These are phyloP conservation scores for Yamadazyma scolyti DNA, from an alignment of 805 yeast species.

Conservation along the genomic window DNA sequence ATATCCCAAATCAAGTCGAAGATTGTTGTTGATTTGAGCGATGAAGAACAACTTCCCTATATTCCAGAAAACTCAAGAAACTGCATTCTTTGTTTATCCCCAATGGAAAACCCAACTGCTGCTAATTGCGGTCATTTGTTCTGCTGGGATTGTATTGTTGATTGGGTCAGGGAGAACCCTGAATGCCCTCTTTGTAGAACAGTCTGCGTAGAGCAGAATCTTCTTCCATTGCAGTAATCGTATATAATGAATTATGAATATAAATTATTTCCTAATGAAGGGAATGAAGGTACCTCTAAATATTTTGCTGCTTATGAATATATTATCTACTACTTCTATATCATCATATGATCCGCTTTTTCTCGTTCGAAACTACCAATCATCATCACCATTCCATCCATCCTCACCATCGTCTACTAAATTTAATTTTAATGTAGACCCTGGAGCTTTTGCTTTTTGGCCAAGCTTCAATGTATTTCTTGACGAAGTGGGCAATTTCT, in stretches of 20 bases:
- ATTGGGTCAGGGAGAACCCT: constrained; percentile 83
- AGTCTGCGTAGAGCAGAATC: constrained; percentile 54
- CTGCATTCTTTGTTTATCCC: constrained; percentile 81
- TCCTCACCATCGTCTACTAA: constrained; percentile 25
- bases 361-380: constrained; percentile 17
- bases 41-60: constrained; percentile 57
- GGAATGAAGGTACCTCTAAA: too few species aligned
- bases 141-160: constrained; percentile 88
- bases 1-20: constrained; percentile 6
- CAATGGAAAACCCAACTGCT: constrained; percentile 77
- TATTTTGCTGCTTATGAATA: too few species aligned
- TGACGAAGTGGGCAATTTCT: constrained; percentile 1
- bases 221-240: constrained; percentile 55
- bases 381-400: constrained; percentile 24
- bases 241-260: too few species aligned
- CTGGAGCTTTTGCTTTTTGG: constrained; percentile 13
- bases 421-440: constrained; percentile 24
- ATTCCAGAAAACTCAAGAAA: constrained; percentile 66
- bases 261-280: too few species aligned
- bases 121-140: constrained; percentile 91
- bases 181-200: constrained; percentile 94
- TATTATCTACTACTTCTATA: too few species aligned
- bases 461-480: constrained; percentile 18
- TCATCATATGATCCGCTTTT: too few species aligned
- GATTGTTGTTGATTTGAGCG: constrained; percentile 43